Evolutionary conservation across 1,284 basidiomycete species (phyloP).

Genomic region (Mycena sp.): DNA sequence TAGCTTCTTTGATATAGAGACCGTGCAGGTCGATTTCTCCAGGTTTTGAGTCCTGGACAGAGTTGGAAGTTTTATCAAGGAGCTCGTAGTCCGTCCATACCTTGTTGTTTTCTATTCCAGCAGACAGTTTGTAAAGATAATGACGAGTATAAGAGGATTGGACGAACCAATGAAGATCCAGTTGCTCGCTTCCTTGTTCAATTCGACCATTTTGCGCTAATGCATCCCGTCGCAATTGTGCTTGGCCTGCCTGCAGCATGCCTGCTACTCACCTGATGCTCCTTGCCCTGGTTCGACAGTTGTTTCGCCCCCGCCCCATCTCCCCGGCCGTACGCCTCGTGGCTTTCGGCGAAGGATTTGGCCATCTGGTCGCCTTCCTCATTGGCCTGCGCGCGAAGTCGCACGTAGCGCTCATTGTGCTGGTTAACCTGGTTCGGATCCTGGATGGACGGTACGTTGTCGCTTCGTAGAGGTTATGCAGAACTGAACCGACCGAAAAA

Average conservation of each 20-base stretch:
- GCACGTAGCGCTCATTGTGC: slow-evolving; percentile 72
- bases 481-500: too few species aligned
- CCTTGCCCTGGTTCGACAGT: slow-evolving; percentile 85
- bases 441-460: slow-evolving; percentile 44
- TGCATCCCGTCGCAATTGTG: neutral
- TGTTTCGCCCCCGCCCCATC: slow-evolving; percentile 87
- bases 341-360: slow-evolving; percentile 69
- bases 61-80: neutral
- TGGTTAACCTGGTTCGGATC: slow-evolving; percentile 75
- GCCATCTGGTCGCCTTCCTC: slow-evolving; percentile 82
- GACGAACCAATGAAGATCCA: slow-evolving; percentile 87
- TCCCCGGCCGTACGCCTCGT: slow-evolving; percentile 72
- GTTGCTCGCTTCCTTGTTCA: slow-evolving; percentile 87
- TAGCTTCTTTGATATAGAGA: slow-evolving; percentile 94
- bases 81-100: slow-evolving; percentile 43
- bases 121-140: slow-evolving; percentile 4
- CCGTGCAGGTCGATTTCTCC: slow-evolving; percentile 92
- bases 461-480: too few species aligned
- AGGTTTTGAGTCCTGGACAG: slow-evolving; percentile 65
- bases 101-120: slow-evolving; percentile 80
- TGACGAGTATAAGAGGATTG: slow-evolving; percentile 1
- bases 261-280: slow-evolving; percentile 61
- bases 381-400: slow-evolving; percentile 77
- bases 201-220: slow-evolving; percentile 72
- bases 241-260: neutral